A percentile compares a stretch with the other conserved stretches of the same genome.
These are phyloP conservation scores for Colletotrichum euphorbiae DNA, from an alignment of 2,329 filamentous ascomycete species.

Conservation along the genomic window DNA sequence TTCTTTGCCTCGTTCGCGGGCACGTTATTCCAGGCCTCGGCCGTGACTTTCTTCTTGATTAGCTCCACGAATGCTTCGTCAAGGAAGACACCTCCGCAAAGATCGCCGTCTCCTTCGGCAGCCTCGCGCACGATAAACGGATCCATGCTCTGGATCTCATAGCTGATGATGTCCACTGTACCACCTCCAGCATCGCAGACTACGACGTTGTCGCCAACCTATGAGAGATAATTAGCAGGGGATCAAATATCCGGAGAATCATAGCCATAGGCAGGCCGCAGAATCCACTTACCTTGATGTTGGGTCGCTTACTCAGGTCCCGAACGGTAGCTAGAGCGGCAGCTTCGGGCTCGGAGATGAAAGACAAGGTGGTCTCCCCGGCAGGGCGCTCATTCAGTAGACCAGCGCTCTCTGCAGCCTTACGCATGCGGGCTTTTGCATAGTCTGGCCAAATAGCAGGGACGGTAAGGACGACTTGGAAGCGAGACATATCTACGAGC, in stretches of 20 bases:
- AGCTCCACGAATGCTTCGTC: constrained; percentile 51
- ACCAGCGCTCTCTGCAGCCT: constrained; percentile 50
- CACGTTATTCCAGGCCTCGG: constrained; percentile 8
- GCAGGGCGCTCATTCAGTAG: constrained; percentile 46
- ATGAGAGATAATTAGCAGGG: not conserved
- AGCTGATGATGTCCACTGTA: constrained; percentile 56
- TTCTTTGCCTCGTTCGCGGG: not conserved
- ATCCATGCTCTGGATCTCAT: constrained; percentile 41
- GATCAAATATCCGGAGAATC: too few relatives aligned
- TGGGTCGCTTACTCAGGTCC: constrained; percentile 43
- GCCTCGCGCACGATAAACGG: constrained; percentile 51
- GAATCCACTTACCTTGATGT: constrained; percentile 40
- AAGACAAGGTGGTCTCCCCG: constrained; percentile 47
- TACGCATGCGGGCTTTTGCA: constrained; percentile 51
- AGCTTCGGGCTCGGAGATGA: constrained; percentile 59
- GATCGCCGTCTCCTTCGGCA: constrained; percentile 52
- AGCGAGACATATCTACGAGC: constrained; percentile 41
- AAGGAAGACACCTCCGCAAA: constrained; percentile 56
- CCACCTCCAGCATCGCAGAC: constrained; percentile 54
- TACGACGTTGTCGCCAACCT: constrained; percentile 45
- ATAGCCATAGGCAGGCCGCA: too few relatives aligned
- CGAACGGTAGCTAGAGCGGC: constrained; percentile 54
- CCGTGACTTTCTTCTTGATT: constrained; percentile 43
- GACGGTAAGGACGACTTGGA: constrained; percentile 56
- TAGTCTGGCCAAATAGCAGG: constrained; percentile 60